A percentile compares a stretch with the other conserved stretches of the same genome.
phyloP scores from a whole-genome alignment of 768 basidiomycete genomes.

The Podaxis sp. region DNA sequence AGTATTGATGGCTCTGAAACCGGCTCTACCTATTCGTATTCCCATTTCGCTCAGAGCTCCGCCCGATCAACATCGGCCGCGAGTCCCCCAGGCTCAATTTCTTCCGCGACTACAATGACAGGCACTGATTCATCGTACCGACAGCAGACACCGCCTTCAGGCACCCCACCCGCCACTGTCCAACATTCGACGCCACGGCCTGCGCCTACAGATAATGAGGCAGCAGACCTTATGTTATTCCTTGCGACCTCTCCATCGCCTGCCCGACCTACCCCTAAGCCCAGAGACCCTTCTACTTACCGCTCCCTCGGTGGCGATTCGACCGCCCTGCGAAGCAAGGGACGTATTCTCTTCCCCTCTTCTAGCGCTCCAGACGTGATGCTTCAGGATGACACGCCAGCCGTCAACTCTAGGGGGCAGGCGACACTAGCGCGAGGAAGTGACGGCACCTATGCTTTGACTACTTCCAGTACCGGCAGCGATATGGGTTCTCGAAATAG shows the following conservation, averaged over 20 bases:
- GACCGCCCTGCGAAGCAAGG: slow-evolving; percentile 41
- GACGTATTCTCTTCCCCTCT: slow-evolving; percentile 70
- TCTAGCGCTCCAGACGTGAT: slow-evolving; percentile 5
- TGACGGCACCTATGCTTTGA: slow-evolving; percentile 44
- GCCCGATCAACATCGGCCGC: slow-evolving; percentile 48
- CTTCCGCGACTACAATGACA: slow-evolving; percentile 38
- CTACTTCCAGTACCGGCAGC: slow-evolving; percentile 39
- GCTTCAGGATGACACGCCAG: background rate
- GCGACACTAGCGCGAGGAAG: slow-evolving; percentile 31
- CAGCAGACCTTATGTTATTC: slow-evolving; percentile 83
- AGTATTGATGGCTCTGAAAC: slow-evolving; percentile 71
- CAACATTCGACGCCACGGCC: slow-evolving; percentile 45
- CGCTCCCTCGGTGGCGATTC: slow-evolving; percentile 52
- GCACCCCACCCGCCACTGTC: slow-evolving; percentile 22
- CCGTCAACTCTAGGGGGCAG: slow-evolving; percentile 13
- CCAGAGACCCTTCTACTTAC: slow-evolving; percentile 55
- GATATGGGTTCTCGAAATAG: slow-evolving; percentile 26
- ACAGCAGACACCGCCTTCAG: slow-evolving; percentile 40
- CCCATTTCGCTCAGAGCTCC: slow-evolving; percentile 69
- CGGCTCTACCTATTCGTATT: slow-evolving; percentile 59
- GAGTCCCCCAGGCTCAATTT: slow-evolving; percentile 37
- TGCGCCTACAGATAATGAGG: slow-evolving; percentile 74
- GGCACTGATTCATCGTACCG: slow-evolving; percentile 30
- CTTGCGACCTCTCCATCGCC: slow-evolving; percentile 86
- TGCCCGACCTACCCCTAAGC: slow-evolving; percentile 56